A percentile compares a stretch with the other conserved stretches of the same genome.
phyloP scores from a whole-genome alignment of 371 early-diverging fungal genomes.

The Chytridium lagenaria region DNA sequence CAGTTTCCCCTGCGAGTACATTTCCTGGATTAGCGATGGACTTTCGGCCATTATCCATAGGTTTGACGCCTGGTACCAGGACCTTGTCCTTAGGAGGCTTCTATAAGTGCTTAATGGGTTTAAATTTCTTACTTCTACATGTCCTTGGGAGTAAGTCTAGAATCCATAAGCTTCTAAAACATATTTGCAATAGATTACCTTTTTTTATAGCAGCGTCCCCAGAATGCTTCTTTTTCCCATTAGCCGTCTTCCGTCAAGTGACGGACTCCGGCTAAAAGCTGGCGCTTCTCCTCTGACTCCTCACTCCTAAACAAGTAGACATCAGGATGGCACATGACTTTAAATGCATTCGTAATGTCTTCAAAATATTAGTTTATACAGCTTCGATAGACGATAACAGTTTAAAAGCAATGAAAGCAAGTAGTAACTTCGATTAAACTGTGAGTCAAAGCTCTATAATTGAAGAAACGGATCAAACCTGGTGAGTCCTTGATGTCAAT shows the following conservation, averaged over 20 bases:
- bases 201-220: not conserved
- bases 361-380: conserved; percentile 40
- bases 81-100: too few relatives aligned
- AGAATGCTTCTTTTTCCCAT: too few relatives aligned
- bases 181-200: not conserved
- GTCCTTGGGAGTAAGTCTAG: too few relatives aligned
- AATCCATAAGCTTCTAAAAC: too few relatives aligned
- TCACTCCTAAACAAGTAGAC: conserved; percentile 76
- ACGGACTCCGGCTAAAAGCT: conserved; percentile 69
- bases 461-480: conserved; percentile 50
- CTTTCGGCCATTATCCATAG: too few relatives aligned
- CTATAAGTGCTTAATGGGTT: too few relatives aligned
- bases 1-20: not conserved
- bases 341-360: conserved; percentile 64
- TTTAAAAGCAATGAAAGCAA: too few relatives aligned
- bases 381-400: not conserved
- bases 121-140: too few relatives aligned
- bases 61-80: too few relatives aligned
- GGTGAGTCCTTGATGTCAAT: conserved; percentile 81
- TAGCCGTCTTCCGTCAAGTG: conserved; percentile 58
- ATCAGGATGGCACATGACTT: conserved; percentile 76
- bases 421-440: too few relatives aligned
- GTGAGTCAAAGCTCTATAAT: too few relatives aligned
- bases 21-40: too few relatives aligned
- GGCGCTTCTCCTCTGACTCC: conserved; percentile 73